Evolutionary conservation across 257 asterid genomes (phyloP).

Genomic region (Lithospermum erythrorhizon): DNA sequence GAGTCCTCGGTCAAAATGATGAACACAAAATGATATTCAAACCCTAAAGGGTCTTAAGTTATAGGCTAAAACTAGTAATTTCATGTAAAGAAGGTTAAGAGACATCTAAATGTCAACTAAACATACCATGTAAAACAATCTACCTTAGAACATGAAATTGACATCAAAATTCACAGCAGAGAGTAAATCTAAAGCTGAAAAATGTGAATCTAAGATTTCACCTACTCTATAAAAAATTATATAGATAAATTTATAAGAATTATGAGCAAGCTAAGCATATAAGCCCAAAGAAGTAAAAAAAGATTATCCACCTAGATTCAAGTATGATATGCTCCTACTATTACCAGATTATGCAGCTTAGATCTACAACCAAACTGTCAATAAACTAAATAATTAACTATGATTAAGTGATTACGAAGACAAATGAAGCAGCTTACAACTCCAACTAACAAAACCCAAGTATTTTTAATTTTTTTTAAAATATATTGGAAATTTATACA

Average conservation of each 20-base stretch:
- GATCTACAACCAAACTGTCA: slow-evolving; percentile 2
- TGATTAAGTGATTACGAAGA: neutral
- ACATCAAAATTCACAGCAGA: neutral
- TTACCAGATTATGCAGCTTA: neutral
- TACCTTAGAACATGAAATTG: too few relatives aligned
- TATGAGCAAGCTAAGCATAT: neutral
- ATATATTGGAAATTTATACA: too few relatives aligned
- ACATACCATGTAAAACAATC: neutral
- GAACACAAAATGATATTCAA: neutral
- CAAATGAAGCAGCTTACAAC: neutral
- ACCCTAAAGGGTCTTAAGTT: neutral
- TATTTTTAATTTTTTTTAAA: too few relatives aligned
- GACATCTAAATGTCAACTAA: neutral
- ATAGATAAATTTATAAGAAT: too few relatives aligned
- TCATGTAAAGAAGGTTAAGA: too few relatives aligned
- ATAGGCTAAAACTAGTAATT: neutral
- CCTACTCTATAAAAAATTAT: too few relatives aligned
- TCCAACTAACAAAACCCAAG: neutral
- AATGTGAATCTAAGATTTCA: too few relatives aligned
- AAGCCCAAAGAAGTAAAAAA: neutral
- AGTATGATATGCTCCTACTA: neutral
- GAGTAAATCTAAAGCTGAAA: neutral
- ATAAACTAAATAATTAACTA: neutral
- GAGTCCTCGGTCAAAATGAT: neutral
- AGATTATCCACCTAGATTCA: neutral